Evolutionary conservation across 2,329 filamentous ascomycete genomes (phyloP), one percentile per base, ranked within the genome.

Genomic region (Nothomitra cinnamomea): DNA sequence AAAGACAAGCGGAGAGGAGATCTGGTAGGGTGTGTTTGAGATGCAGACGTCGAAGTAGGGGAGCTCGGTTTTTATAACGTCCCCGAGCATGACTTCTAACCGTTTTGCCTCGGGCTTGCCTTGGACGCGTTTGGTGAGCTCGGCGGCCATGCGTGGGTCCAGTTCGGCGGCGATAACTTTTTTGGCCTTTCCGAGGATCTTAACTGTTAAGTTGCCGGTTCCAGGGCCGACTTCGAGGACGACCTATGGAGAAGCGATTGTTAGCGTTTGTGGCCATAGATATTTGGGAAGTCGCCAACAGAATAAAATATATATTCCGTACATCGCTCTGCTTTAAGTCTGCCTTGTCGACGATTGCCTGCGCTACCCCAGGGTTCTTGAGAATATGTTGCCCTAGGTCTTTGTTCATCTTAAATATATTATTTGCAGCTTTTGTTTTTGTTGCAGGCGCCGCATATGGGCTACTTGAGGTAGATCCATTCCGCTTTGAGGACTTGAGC

Each of bases 331-430:
- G 89, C 65, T 95, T 95, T 40, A 98, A 75, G 61, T 83, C 80
- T 15, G 88, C 86, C 71, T 96, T 96, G 60, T 84, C 75, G 32
- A 90, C 85, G 60, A 92, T 90, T 52, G 81, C 81, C 64, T 85
- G 81, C 3, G 85, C 84, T 50, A 94, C 84, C 62, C 85, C 85
- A 1, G 86, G 86, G 67, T 94, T 94, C 67, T 95, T 95, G 59
- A 96, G 76, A 57, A 98, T 92, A 67, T 96, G 87, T 65, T 85
- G 81, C 61, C 90, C 88, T 59, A 92, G 79, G 66, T 90, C 79
- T 61, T 85, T 92, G 73, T 94, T 95, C 80, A 95, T 94, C 67
- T 94, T 94, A 79, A 96, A 96, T 68, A 95, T 87, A 62, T 86
- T 89, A 71, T 94, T 88, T 42, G 73, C 72, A 4, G 72, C 69